Evolutionary conservation across 73 alveolate species (phyloP).

Genomic region (Paramecium sexaurelia): DNA sequence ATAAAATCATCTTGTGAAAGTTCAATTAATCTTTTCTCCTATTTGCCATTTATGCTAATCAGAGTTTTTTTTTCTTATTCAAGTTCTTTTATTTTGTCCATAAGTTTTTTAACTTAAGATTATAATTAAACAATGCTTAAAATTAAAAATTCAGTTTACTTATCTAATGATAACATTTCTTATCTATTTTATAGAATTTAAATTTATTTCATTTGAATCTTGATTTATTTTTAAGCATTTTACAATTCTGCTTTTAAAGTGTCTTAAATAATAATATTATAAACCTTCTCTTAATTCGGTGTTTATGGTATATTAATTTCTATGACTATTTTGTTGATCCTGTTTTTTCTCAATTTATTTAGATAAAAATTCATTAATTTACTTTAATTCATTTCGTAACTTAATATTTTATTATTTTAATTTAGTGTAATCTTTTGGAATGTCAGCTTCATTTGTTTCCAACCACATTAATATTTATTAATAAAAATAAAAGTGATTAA

Average conservation of each 20-base stretch:
- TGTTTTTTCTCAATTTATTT: neutral
- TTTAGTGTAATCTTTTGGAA: neutral
- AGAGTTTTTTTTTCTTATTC: neutral
- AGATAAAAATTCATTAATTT: neutral
- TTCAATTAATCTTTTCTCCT: constrained; percentile 17
- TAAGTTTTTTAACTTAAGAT: neutral
- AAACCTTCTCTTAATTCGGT: neutral
- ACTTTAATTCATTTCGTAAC: constrained; percentile 13
- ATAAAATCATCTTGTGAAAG: neutral
- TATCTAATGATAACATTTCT: neutral
- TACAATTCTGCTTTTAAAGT: neutral
- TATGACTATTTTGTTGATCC: neutral
- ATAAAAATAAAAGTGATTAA: neutral
- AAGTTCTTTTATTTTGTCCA: neutral
- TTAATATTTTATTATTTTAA: neutral
- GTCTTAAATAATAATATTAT: neutral
- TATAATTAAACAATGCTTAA: neutral
- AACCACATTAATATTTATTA: neutral
- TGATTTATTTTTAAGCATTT: constrained; percentile 21
- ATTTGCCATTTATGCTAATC: neutral
- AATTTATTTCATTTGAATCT: neutral
- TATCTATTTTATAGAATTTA: neutral
- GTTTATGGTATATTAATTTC: neutral
- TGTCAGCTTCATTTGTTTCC: neutral
- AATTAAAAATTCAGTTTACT: neutral